A percentile compares a stretch with the other conserved stretches of the same genome.
Evolutionary conservation across 495 filamentous ascomycete species (phyloP).

Genomic region (Talaromyces ruber): DNA sequence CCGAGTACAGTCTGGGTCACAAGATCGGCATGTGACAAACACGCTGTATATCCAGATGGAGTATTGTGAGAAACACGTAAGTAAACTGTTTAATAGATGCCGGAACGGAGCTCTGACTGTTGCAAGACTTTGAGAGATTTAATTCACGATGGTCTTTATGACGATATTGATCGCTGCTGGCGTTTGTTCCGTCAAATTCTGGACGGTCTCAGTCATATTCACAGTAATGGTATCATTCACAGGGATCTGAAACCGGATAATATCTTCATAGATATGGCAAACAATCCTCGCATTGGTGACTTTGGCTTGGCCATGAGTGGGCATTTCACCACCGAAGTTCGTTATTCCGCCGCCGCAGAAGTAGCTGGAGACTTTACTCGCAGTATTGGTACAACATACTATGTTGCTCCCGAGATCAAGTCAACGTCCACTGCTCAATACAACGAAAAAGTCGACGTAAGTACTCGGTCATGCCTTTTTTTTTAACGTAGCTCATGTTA

Average conservation of each 20-base stretch:
- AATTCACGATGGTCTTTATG: constrained; percentile 66
- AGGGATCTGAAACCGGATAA: constrained; percentile 98
- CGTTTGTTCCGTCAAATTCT: constrained; percentile 84
- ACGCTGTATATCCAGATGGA: constrained; percentile 91
- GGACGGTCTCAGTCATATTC: constrained; percentile 85
- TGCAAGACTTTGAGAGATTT: constrained; percentile 79
- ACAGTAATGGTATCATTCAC: constrained; percentile 86
- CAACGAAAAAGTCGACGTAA: constrained; percentile 85
- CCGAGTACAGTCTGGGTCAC: constrained; percentile 27
- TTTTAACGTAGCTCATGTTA: constrained; percentile 7
- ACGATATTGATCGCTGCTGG: constrained; percentile 73
- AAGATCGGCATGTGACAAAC: constrained; percentile 36
- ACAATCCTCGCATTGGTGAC: constrained; percentile 90
- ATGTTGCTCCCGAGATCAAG: constrained; percentile 88
- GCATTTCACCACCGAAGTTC: constrained; percentile 52
- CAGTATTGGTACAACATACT: constrained; percentile 90
- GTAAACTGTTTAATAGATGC: constrained; percentile 10
- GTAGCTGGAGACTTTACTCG: constrained; percentile 59
- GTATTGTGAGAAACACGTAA: constrained; percentile 85
- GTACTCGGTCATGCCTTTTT: constrained; percentile 16
- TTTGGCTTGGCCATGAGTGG: constrained; percentile 91
- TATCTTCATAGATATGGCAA: constrained; percentile 84
- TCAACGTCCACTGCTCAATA: constrained; percentile 64
- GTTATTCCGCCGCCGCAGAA: constrained; percentile 34
- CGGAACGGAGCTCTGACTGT: constrained; percentile 6